Percentiles rank a stretch among this genome's conserved stretches.
Evolutionary conservation across 2,329 filamentous ascomycete species (phyloP).

Genomic region (Colletotrichum eleusines): DNA sequence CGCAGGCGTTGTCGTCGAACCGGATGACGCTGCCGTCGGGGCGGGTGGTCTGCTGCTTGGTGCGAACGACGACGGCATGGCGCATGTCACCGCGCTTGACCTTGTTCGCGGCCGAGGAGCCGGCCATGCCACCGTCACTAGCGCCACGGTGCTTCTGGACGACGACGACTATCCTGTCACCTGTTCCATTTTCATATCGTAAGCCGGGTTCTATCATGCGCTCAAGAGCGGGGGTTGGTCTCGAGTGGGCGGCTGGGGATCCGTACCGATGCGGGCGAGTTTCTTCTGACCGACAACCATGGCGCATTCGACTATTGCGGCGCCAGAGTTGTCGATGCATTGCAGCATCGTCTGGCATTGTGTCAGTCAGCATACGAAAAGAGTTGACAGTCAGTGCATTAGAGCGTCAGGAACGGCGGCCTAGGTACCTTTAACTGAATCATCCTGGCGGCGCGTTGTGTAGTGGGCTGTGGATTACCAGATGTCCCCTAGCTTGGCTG

Average conservation of each 20-base stretch:
- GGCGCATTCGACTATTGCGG: constrained; percentile 95
- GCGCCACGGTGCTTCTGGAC: constrained; percentile 95
- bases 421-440: constrained; percentile 87
- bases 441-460: constrained; percentile 70
- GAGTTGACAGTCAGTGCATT: no score
- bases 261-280: constrained; percentile 86
- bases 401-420: neutral
- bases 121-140: constrained; percentile 77
- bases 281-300: constrained; percentile 92
- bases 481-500: constrained; percentile 23
- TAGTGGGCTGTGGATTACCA: constrained; percentile 26
- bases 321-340: constrained; percentile 99
- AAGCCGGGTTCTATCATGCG: neutral
- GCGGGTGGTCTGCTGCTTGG: constrained; percentile 86
- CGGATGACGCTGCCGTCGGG: constrained; percentile 89
- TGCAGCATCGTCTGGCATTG: constrained; percentile 86
- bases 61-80: constrained; percentile 95
- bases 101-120: constrained; percentile 84
- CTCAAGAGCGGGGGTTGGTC: neutral
- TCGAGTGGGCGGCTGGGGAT: neutral
- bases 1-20: constrained; percentile 98
- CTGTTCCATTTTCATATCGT: constrained; percentile 69
- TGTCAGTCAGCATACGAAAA: neutral
- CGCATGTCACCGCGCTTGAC: constrained; percentile 96
- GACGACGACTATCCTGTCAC: constrained; percentile 96